Evolutionary conservation across 2,329 filamentous ascomycete species (phyloP), one percentile per base, ranked within the genome.

Genomic region (Fusarium tjaetaba): DNA sequence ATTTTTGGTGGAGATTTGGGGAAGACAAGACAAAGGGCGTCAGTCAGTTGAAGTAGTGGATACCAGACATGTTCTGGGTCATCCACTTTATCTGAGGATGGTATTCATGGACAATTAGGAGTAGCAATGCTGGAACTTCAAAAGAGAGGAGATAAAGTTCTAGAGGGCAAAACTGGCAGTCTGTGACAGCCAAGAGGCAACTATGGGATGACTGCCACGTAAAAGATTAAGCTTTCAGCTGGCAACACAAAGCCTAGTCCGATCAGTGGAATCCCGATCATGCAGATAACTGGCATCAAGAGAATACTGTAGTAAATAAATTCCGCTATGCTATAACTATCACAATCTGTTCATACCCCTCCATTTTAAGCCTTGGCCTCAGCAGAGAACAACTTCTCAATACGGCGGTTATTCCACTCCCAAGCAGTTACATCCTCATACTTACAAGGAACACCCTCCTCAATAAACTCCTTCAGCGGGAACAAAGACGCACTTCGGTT

Each of bases 341-440:
- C 26, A 61, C 34, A 68, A 26, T 45, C 11, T 39, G 7, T 1
- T 11, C 11, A 18, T n/a, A 1, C 20, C 14, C 18, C 15, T 10
- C 34, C 10, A 22, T 20, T 36, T 36, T 24, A 70, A 30, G 26
- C 59, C 43, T 69, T 69, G 0, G 65, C 4, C 18, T 49, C 72
- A 18, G 53, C 10, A n/a, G 49, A 11, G 62, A 75, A 77, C n/a
- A 79, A 30, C 36, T 77, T 76, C 26, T 75, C 76, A 30, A 79
- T 79, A 10, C 77, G 67, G 20, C 69, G 67, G 38, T 77, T 77
- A 56, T 79, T 79, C 75, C 75, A 82, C 61, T 82, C 80, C 72
- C 80, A 75, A 11, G 81, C 81, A 15, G 80, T 81, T 2, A 82
- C 72, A 56, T 81, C 77, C 34, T 79, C 77, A 32, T 82, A 82